Percentiles rank a stretch among this genome's conserved stretches.
Evolutionary conservation across 352 stramenopile species (phyloP).

Genomic region (Phytophthora palmivora): DNA sequence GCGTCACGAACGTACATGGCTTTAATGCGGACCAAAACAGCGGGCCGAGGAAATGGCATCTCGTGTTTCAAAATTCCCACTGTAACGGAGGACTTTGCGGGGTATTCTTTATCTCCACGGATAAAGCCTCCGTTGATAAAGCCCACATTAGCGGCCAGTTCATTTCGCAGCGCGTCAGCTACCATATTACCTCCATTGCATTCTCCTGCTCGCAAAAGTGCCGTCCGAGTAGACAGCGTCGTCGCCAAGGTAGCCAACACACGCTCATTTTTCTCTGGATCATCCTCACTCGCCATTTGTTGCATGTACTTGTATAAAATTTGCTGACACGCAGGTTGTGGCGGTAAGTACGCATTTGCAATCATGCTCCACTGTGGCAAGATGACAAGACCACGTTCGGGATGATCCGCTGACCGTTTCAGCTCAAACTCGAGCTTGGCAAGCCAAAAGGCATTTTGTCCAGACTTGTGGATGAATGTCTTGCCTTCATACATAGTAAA

Average conservation of each 20-base stretch:
- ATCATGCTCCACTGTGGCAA: constrained; percentile 88
- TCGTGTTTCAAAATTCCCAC: constrained; percentile 82
- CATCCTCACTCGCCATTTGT: constrained; percentile 65
- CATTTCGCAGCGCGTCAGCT: constrained; percentile 74
- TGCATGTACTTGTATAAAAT: constrained; percentile 82
- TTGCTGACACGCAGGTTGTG: constrained; percentile 61
- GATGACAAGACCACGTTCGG: constrained; percentile 53
- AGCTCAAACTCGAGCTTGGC: constrained; percentile 81
- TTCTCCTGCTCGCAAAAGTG: constrained; percentile 72
- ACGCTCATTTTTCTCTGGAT: constrained; percentile 45
- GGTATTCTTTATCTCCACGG: constrained; percentile 80
- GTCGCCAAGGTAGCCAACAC: constrained; percentile 60
- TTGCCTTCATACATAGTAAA: constrained; percentile 84
- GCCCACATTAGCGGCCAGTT: constrained; percentile 71
- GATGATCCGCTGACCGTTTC: constrained; percentile 42
- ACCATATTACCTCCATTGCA: constrained; percentile 83
- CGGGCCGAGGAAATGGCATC: constrained; percentile 85
- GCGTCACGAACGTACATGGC: constrained; percentile 70
- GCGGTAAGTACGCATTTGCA: constrained; percentile 60
- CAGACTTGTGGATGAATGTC: constrained; percentile 92
- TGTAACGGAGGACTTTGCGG: constrained; percentile 71
- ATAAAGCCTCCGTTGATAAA: constrained; percentile 93
- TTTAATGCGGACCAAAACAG: constrained; percentile 74
- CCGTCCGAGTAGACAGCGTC: constrained; percentile 76
- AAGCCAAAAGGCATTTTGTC: constrained; percentile 90